Evolutionary conservation across 2,329 filamentous ascomycete genomes (phyloP), one percentile per base, ranked within the genome.

Genomic region (Xylariaceae sp.): DNA sequence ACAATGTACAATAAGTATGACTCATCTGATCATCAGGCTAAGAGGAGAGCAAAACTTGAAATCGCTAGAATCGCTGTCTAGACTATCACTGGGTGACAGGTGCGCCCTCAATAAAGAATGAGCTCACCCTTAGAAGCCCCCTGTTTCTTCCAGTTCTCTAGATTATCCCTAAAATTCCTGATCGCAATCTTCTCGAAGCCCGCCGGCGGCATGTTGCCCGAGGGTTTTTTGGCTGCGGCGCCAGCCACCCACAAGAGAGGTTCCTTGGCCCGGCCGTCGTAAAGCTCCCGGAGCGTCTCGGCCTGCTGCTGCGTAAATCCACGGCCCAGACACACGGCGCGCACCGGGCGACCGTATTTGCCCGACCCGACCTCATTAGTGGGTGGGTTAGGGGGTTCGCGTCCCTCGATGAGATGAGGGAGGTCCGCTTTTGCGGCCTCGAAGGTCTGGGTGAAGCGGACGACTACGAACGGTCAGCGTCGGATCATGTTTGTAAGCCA

Each of bases 391-490:
- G 60, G 58, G 1, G 55, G 60, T 2, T 15, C 9, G 1, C 18
- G 9, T 26, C 58, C 58, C 0, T n/a, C 21, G 5, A 62, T 45
- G 3, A 62, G 39, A 32, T 54, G n/a, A 0, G 60, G 60, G 0
- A 62, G 53, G 41, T 62, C 58, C 29, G 35, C 2, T 10, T 52
- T 11, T 0, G 60, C 60, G 3, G 50, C 45, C 1, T 37, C 7
- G 33, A 45, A 26, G 43, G 37, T 47, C 20, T 60, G 58, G 33
- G 61, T 59, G 48, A 57, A 56, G 40, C 51, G 58, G 39, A 55
- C 44, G 11, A 59, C 60, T n/a, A n/a, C n/a, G n/a, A n/a, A n/a
- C n/a, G n/a, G n/a, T n/a, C n/a, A n/a, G n/a, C n/a, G n/a, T n/a
- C n/a, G n/a, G n/a, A n/a, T n/a, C n/a, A n/a, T 62, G 36, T 23